Evolutionary conservation across 2,329 filamentous ascomycete genomes (phyloP).

Genomic region (Trichoderma oligosporum): DNA sequence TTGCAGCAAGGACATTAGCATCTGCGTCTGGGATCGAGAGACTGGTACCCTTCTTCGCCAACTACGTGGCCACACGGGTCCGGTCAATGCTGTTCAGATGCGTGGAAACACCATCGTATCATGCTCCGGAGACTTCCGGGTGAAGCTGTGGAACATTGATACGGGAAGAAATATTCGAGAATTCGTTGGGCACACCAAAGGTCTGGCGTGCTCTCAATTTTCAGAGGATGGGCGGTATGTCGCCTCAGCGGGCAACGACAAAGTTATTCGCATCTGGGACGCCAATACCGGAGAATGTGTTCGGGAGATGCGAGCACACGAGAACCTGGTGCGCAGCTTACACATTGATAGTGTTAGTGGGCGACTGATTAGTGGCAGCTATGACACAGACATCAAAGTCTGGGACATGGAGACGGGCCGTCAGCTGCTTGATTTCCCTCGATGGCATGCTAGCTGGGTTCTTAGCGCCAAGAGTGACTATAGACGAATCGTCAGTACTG

Average conservation of each 20-base stretch:
- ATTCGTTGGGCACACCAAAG: slow-evolving; percentile 85
- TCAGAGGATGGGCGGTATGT: slow-evolving; percentile 92
- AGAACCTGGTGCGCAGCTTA: slow-evolving; percentile 79
- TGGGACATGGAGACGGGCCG: slow-evolving; percentile 81
- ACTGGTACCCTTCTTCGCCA: slow-evolving; percentile 74
- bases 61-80: slow-evolving; percentile 80
- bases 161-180: slow-evolving; percentile 86
- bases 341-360: slow-evolving; percentile 86
- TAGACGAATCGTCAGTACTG: slow-evolving; percentile 87
- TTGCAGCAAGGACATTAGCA: slow-evolving; percentile 91
- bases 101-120: slow-evolving; percentile 89
- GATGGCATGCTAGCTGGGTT: slow-evolving; percentile 97
- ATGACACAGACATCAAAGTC: slow-evolving; percentile 93
- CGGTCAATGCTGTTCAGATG: slow-evolving; percentile 94
- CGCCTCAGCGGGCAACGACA: slow-evolving; percentile 90
- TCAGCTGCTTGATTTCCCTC: slow-evolving; percentile 78
- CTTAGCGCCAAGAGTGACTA: slow-evolving; percentile 95
- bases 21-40: slow-evolving; percentile 88
- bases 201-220: slow-evolving; percentile 93
- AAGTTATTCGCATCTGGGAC: slow-evolving; percentile 94
- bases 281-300: slow-evolving; percentile 83
- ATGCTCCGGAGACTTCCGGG: slow-evolving; percentile 87
- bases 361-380: slow-evolving; percentile 84
- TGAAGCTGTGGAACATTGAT: slow-evolving; percentile 93
- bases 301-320: slow-evolving; percentile 76